A percentile compares a stretch with the other conserved stretches of the same genome.
Evolutionary conservation across 1,139 yeast genomes (phyloP).

Genomic region (Lodderomyces parapsilosis): DNA sequence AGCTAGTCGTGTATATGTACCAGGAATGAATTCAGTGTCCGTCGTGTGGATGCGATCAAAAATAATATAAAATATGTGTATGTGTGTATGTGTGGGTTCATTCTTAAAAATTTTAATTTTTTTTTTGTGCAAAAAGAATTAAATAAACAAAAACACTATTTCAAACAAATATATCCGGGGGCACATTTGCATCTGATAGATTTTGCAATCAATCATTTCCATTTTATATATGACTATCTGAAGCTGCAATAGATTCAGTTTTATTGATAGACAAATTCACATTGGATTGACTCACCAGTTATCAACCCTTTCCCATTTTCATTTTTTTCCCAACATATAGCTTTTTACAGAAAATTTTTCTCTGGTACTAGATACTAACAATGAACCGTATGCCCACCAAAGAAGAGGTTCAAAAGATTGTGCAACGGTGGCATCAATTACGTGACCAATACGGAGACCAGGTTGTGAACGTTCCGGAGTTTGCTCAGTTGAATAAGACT

Average conservation of each 20-base stretch:
- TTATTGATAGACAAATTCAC: slow-evolving; percentile 1
- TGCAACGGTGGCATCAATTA: slow-evolving; percentile 62
- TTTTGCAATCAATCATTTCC: slow-evolving; percentile 2
- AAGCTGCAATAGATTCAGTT: background rate
- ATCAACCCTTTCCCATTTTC: background rate
- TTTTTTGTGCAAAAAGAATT: background rate
- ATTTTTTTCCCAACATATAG: background rate
- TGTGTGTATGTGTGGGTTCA: background rate
- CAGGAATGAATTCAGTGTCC: background rate
- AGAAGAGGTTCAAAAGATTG: slow-evolving; percentile 44
- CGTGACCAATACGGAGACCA: slow-evolving; percentile 64
- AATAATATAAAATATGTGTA: background rate
- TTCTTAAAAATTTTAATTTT: background rate
- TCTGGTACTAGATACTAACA: background rate
- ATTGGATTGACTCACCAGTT: slow-evolving; percentile 1
- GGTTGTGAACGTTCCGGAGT: slow-evolving; percentile 61
- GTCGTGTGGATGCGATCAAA: background rate
- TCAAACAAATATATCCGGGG: background rate
- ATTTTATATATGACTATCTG: background rate
- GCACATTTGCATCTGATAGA: background rate
- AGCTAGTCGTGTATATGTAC: too few species aligned
- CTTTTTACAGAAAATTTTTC: background rate
- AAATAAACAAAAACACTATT: background rate
- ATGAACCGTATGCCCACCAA: slow-evolving; percentile 35
- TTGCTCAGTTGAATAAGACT: slow-evolving; percentile 55